A percentile compares a stretch with the other conserved stretches of the same genome.
phyloP scores from a whole-genome alignment of 1,139 yeast genomes.

The Taiozyma sp. region DNA sequence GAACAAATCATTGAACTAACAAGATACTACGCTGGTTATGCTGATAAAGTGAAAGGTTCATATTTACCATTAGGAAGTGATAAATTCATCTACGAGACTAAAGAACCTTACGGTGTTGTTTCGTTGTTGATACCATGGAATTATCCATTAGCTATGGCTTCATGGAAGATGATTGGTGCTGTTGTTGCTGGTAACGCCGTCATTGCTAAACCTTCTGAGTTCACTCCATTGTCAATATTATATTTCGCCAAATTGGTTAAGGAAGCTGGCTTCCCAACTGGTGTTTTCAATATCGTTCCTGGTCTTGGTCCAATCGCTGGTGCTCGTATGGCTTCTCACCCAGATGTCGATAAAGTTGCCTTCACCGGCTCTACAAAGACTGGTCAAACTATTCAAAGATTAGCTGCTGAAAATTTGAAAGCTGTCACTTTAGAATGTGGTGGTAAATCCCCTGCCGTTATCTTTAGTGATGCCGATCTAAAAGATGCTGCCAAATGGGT shows the following conservation, averaged over 20 bases:
- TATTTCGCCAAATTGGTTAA: slow-evolving; percentile 47
- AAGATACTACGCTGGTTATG: slow-evolving; percentile 80
- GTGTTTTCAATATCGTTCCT: slow-evolving; percentile 51
- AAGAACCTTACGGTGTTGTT: slow-evolving; percentile 57
- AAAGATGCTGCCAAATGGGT: slow-evolving; percentile 81
- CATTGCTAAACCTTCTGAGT: slow-evolving; percentile 60
- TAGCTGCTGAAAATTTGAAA: slow-evolving; percentile 53
- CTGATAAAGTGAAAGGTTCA: slow-evolving; percentile 69
- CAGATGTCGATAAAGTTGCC: slow-evolving; percentile 57
- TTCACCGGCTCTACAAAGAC: slow-evolving; percentile 59
- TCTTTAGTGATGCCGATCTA: slow-evolving; percentile 72
- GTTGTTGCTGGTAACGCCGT: slow-evolving; percentile 66
- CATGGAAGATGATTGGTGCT: slow-evolving; percentile 71
- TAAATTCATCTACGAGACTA: slow-evolving; percentile 55
- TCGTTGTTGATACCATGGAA: slow-evolving; percentile 78
- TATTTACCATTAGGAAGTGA: slow-evolving; percentile 59
- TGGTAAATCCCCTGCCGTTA: slow-evolving; percentile 80
- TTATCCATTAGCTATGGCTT: slow-evolving; percentile 65
- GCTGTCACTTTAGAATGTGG: slow-evolving; percentile 44
- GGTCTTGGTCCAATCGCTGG: slow-evolving; percentile 42
- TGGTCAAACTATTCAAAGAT: slow-evolving; percentile 53
- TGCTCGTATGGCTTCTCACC: slow-evolving; percentile 50
- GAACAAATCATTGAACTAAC: slow-evolving; percentile 54
- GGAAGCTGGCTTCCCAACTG: slow-evolving; percentile 60
- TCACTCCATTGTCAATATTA: slow-evolving; percentile 60